Evolutionary conservation across 2,329 filamentous ascomycete species (phyloP).

Genomic region (Microsporum ferrugineum): DNA sequence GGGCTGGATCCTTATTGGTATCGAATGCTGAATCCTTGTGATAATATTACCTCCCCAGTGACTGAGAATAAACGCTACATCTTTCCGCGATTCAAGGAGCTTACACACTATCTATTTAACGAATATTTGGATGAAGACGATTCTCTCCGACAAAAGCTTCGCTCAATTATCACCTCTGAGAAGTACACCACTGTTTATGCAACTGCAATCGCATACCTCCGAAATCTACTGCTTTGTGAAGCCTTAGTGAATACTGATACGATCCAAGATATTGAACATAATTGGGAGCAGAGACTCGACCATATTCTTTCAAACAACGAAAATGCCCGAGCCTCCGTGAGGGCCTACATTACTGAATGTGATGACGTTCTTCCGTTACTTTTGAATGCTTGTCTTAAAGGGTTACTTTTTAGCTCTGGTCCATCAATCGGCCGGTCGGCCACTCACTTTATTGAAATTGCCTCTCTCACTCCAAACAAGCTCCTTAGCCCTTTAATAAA

Average conservation of each 20-base stretch:
- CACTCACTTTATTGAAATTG: slow-evolving; percentile 43
- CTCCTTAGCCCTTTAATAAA: slow-evolving; percentile 41
- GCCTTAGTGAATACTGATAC: slow-evolving; percentile 34
- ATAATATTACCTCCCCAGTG: slow-evolving; percentile 31
- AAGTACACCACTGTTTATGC: slow-evolving; percentile 38
- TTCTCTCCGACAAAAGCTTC: slow-evolving; percentile 2
- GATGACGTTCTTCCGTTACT: slow-evolving; percentile 31
- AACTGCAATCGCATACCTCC: slow-evolving; percentile 58
- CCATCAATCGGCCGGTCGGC: slow-evolving; percentile 36
- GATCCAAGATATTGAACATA: slow-evolving; percentile 32
- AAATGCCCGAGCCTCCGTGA: slow-evolving; percentile 47
- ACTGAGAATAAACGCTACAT: slow-evolving; percentile 34
- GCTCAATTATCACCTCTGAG: not conserved
- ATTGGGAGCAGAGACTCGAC: slow-evolving; percentile 72
- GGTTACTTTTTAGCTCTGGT: slow-evolving; percentile 28
- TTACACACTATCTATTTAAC: slow-evolving; percentile 20
- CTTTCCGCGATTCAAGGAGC: slow-evolving; percentile 30
- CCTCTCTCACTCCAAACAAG: slow-evolving; percentile 44
- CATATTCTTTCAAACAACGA: slow-evolving; percentile 60
- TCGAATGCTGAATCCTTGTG: slow-evolving; percentile 46
- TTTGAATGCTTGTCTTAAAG: slow-evolving; percentile 36
- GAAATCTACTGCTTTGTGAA: slow-evolving; percentile 49
- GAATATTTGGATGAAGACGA: not conserved
- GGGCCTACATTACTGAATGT: slow-evolving; percentile 23
- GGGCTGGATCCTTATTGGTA: slow-evolving; percentile 74